Percentiles rank a stretch among this genome's conserved stretches.
Conservation (phyloP, 2,329 filamentous ascomycete species). For the Microthyrium microscopicum region DNA sequence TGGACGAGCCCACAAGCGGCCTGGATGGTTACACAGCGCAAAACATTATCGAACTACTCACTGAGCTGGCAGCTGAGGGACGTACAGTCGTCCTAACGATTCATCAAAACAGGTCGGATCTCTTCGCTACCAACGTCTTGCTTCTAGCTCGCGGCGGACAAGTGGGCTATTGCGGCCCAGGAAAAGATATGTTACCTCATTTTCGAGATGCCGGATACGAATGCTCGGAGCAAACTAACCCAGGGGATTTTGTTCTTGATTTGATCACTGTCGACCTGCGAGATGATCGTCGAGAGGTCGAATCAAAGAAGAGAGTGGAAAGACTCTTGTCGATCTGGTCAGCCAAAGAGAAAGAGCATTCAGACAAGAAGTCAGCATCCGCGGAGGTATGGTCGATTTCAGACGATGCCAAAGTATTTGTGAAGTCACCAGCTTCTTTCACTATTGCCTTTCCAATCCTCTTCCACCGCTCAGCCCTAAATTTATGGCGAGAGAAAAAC, state of each 20-base stretch:
- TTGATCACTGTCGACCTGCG: slow-evolving; percentile 63
- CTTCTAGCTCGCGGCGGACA: slow-evolving; percentile 54
- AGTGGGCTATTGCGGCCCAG: slow-evolving; percentile 49
- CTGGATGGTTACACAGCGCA: slow-evolving; percentile 63
- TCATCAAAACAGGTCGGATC: slow-evolving; percentile 57
- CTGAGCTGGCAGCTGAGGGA: slow-evolving; percentile 54
- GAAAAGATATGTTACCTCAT: slow-evolving; percentile 46
- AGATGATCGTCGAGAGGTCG: slow-evolving; percentile 27
- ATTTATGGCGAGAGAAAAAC: slow-evolving; percentile 28
- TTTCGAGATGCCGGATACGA: slow-evolving; percentile 32
- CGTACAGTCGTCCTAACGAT: slow-evolving; percentile 60
- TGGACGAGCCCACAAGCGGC: slow-evolving; percentile 64
- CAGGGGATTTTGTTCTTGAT: slow-evolving; percentile 63
- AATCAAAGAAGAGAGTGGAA: slow-evolving; percentile 38
- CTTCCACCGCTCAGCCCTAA: slow-evolving; percentile 49
- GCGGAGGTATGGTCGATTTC: slow-evolving; percentile 40
- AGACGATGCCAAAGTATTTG: slow-evolving; percentile 53
- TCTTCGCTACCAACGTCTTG: slow-evolving; percentile 60
- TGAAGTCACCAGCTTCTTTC: slow-evolving; percentile 46
- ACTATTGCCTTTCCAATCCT: slow-evolving; percentile 48
- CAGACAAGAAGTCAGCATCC: neutral
- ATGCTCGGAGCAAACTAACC: slow-evolving; percentile 55
- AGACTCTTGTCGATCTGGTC: slow-evolving; percentile 44
- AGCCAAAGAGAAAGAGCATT: slow-evolving; percentile 10
- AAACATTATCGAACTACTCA: slow-evolving; percentile 59